Evolutionary conservation across 371 early-diverging fungal genomes (phyloP), one percentile per base, ranked within the genome.

Genomic region (Apophysomyces ossiformis): DNA sequence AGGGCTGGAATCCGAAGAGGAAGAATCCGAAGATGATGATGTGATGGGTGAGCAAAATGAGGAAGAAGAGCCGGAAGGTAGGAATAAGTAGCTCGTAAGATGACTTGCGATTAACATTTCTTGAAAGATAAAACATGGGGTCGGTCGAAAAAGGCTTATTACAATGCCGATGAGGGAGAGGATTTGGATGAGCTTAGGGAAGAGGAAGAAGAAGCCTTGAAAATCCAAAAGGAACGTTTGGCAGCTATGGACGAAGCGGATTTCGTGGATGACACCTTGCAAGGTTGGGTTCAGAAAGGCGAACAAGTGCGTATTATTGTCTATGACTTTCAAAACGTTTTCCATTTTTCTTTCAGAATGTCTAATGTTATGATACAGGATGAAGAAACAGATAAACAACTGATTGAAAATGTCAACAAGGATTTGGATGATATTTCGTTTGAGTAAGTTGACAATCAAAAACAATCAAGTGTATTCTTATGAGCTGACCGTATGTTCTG

Each of bases 121-220:
- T 26, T 26, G 32, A 2, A 26, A 75, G 76, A 79, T 35, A 64
- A 69, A 59, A 73, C 92, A 0, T 94, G 94, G 94, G 94, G 94
- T 47, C 79, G 74, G 54, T 80, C 75, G 41, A 90, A 88, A 66
- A 74, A 83, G 60, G 86, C 80, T 61, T 94, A 92, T 83, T 94
- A 94, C 74, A 78, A 91, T 64, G 91, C 90, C 4, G 94, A 94
- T 39, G 91, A 93, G 57, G 88, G 86, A 18, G 74, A 79, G 4
- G 91, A 92, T 67, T 69, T 89, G 37, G 91, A 88, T n/a, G 92
- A 91, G 60, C 90, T 92, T 69, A 87, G 87, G 41, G 95, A 94
- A 66, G 97, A 97, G 72, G 98, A 95, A 66, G 88, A 87, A 56
- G 97, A 97, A 74, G 97, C 96, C 1, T 74, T 94, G 63, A 87